Evolutionary conservation across 108 stramenopile genomes (phyloP), one percentile per base, ranked within the genome.

Genomic region (Cyclotella kingstonii): DNA sequence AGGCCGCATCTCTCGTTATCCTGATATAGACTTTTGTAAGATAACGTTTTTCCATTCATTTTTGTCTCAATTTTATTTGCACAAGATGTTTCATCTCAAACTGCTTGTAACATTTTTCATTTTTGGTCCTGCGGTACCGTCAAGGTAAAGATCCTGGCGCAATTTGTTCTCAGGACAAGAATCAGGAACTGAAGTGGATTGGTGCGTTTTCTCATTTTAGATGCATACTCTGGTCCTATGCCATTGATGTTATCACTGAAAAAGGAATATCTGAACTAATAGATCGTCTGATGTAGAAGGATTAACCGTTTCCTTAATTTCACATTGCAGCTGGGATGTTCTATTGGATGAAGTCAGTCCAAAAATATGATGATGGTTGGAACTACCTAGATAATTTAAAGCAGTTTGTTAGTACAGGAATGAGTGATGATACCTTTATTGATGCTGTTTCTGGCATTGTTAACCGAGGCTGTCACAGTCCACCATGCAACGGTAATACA

Each of bases 121-220:
- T n/a, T n/a, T n/a, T n/a, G n/a, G n/a, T n/a, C n/a, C n/a, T n/a
- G n/a, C n/a, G n/a, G n/a, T n/a, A n/a, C n/a, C n/a, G n/a, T n/a
- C n/a, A n/a, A n/a, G n/a, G n/a, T n/a, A n/a, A n/a, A 19, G 35
- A 35, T 54, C 56, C 56, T 4, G 40, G 29, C 3, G 14, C 22
- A 7, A 51, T 65, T 8, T 73, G 63, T 28, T 51, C 21, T 53
- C 18, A 41, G 6, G 39, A 42, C 5, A 62, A 60, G 0, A 51
- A 73, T 15, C 46, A 55, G 18, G 72, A 73, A 26, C 43, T 73
- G 42, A 73, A 73, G 30, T 73, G 72, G 72, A 75, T 75, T 27
- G 66, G 44, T 55, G 52, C 41, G 49, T 39, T 11, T 8, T 15
- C n/a, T 36, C n/a, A 5, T 45, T 46, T n/a, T n/a, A n/a, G n/a